Evolutionary conservation across 768 basidiomycete genomes (phyloP).

Genomic region (Hypsizygus marmoreus): DNA sequence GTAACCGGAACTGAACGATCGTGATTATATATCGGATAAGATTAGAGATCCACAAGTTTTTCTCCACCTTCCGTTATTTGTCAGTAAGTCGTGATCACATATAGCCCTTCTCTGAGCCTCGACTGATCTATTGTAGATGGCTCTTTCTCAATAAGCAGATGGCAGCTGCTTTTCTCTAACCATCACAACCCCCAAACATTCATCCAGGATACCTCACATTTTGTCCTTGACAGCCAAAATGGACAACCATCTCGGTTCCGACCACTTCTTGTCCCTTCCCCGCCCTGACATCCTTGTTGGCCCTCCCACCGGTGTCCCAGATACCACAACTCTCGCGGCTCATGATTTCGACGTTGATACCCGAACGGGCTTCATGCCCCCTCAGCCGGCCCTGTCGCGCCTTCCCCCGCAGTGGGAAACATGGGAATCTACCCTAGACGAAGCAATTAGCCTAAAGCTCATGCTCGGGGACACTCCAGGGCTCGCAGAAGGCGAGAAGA

Average conservation of each 20-base stretch:
- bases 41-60: too few relatives aligned
- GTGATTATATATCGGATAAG: too few relatives aligned
- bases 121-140: too few relatives aligned
- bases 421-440: constrained; percentile 70
- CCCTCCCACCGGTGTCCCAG: constrained; percentile 16
- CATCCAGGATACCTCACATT: too few relatives aligned
- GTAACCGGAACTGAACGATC: too few relatives aligned
- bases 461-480: constrained; percentile 60
- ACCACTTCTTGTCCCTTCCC: constrained; percentile 20
- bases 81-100: too few relatives aligned
- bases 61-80: too few relatives aligned
- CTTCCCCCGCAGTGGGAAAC: constrained; percentile 63
- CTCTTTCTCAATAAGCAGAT: too few relatives aligned
- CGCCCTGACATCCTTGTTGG: constrained; percentile 18
- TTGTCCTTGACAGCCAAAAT: too few relatives aligned
- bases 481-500: constrained; percentile 40
- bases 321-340: constrained; percentile 42
- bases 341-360: constrained; percentile 93
- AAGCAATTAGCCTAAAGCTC: constrained; percentile 48
- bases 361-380: constrained; percentile 90
- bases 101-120: too few relatives aligned
- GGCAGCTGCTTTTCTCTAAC: too few relatives aligned
- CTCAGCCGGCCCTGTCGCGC: constrained; percentile 63
- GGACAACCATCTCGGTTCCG: constrained; percentile 12
- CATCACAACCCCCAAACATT: too few relatives aligned